Evolutionary conservation across 441 rosid genomes (phyloP), one percentile per base, ranked within the genome.

Genomic region (Pelargonium australe): DNA sequence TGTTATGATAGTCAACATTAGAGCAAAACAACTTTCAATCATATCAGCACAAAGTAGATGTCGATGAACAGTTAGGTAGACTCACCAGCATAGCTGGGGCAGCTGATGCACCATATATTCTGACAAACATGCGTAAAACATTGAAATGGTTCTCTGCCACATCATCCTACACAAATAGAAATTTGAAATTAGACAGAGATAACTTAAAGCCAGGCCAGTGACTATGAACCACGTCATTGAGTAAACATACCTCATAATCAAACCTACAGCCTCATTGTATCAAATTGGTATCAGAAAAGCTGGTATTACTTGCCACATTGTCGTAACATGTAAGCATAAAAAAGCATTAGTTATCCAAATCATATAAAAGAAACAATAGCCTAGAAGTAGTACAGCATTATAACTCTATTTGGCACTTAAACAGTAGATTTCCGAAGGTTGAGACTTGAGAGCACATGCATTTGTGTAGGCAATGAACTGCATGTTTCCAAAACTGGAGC

Each of bases 81-180:
- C 85, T 80, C 68, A 92, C 97, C 82, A 90, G 82, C 78, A 83
- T 77, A 55, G 87, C 74, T 51, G 95, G 89, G 19, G 93, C 97
- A 28, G 64, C 70, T 1, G 87, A 74, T 13, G 95, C 77, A 63
- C 98, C 96, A 53, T 86, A 89, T 64, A 89, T 80, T 67, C 84
- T 78, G 64, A 88, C 85, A 76, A 93, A 85, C 98, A 93, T 88
- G 47, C 97, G 86, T 75, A 91, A 73, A 41, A 87, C 78, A 64
- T 91, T 93, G 83, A 91, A 89, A 80, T 63, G 84, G 75, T 93
- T 93, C 72, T 91, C 91, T 23, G 88, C 31, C 14, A 88, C 93
- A 79, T 91, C 98, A 19, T 91, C 97, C 98, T 91, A 74, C 69
- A 78, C 34, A 57, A 64, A 58, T 34, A 34, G 63, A 66, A 17